Percentiles rank a stretch among this genome's conserved stretches.
These are phyloP conservation scores for Yarrowia sp. DNA, from an alignment of 805 yeast species.

Conservation along the genomic window DNA sequence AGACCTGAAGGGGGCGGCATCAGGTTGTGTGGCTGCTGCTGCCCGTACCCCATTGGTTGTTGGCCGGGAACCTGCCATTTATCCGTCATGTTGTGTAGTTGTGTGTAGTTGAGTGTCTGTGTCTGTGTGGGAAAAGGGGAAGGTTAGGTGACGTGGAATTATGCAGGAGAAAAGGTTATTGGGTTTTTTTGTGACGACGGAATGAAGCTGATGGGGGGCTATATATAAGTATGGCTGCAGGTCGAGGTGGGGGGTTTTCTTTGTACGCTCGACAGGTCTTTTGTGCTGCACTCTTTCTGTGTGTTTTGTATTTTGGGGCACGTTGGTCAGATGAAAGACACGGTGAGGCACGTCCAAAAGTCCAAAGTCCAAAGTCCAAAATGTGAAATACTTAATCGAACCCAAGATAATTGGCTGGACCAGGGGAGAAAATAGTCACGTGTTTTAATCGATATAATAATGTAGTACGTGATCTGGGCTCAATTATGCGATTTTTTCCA, in stretches of 20 bases:
- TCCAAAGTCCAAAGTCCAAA: not conserved
- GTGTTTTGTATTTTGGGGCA: no score
- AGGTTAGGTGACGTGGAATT: conserved; percentile 23
- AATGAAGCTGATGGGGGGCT: not conserved
- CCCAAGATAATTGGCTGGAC: no score
- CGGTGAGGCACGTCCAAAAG: not conserved
- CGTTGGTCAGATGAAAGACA: not conserved
- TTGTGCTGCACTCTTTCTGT: not conserved
- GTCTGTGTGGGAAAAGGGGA: not conserved
- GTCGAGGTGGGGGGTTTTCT: not conserved
- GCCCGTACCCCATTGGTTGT: not conserved
- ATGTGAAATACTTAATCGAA: no score
- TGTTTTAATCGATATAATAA: no score
- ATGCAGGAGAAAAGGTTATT: conserved; percentile 11
- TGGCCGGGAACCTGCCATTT: conserved; percentile 8
- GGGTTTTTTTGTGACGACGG: not conserved
- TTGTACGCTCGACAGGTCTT: no score
- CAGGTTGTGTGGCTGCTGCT: conserved; percentile 23
- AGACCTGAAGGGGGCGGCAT: conserved; percentile 12
- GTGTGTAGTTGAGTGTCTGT: not conserved
- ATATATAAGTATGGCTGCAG: not conserved
- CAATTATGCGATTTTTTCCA: not conserved
- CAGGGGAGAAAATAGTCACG: no score
- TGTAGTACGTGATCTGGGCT: not conserved
- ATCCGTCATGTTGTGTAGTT: not conserved